Base-by-base conservation (phyloP, 805 yeast genomes). In the Saccharomyces paradoxus region DNA sequence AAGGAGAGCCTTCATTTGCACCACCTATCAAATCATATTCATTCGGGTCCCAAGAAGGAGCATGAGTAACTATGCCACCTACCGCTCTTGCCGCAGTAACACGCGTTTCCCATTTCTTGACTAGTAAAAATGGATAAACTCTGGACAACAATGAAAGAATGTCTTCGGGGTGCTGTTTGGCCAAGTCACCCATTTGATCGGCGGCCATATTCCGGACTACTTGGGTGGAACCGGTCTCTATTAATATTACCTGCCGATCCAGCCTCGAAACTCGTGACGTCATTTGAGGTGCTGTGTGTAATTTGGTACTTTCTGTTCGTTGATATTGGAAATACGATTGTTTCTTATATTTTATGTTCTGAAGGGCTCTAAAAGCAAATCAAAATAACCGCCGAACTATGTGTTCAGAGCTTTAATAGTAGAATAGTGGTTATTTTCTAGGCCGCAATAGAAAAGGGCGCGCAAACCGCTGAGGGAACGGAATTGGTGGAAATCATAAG, bases 121-220 rank as follows among this genome's bases (percentile, higher is more conserved):
- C 82, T 63, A 83, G 80, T 55, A 94, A 76, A 67, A 83, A 94
- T 0, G 99, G 98, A 63, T 90, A 89, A 1, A 94, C 96, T 56
- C 98, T 78, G 14, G 96, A 89, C 32, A 94, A 73, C 46, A 94
- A 73, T 55, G 86, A 86, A 52, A 89, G 77, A 22, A 88, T 81
- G 63, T 94, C 98, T 65, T 92, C 98, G 0, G 98, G 97, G 65
- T 94, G 98, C 47, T 87, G 86, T 68, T 87, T 87, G 28, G 97
- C 97, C 41, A 95, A 77, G 61, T 92, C 98, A 4, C 96, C 89
- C 60, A 94, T 77, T 72, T 94, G 99, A 65, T 92, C 97, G 1
- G 98, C 98, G 1, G 99, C 99, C 9, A 97, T 89, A 65, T 89
- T 89, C 60, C 98, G 80, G 48, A 94, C 94, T 67, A 89, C 87